phyloP scores from a whole-genome alignment of 768 basidiomycete species.

The Favolaschia claudopus region DNA sequence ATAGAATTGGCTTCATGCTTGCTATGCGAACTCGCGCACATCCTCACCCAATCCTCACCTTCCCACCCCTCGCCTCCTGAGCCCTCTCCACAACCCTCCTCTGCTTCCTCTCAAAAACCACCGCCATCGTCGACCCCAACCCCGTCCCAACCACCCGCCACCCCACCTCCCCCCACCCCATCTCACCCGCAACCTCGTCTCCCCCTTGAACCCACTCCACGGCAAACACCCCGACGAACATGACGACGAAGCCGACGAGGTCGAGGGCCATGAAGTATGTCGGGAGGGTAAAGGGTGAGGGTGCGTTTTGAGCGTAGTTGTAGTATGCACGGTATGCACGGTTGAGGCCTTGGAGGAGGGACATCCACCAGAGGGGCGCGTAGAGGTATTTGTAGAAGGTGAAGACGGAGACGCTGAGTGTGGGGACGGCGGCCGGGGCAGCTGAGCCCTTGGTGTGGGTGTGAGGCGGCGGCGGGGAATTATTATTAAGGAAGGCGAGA shows the following conservation, averaged over 20 bases:
- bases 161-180: not conserved
- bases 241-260: not conserved
- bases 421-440: not conserved
- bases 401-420: not conserved
- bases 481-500: constrained; percentile 7
- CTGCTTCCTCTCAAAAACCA: constrained; percentile 13
- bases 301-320: too few relatives aligned
- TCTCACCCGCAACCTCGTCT: not conserved
- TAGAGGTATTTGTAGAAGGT: constrained; percentile 13
- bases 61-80: not conserved
- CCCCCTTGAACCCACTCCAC: constrained; percentile 3
- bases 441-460: not conserved
- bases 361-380: constrained; percentile 11
- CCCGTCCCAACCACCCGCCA: not conserved
- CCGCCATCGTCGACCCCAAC: constrained; percentile 15
- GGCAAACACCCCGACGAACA: constrained; percentile 6
- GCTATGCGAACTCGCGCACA: too few relatives aligned
- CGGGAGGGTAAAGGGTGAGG: not conserved
- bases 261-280: constrained; percentile 18
- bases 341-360: not conserved
- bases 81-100: not conserved
- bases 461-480: not conserved
- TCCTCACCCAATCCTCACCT: not conserved
- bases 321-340: not conserved
- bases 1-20: too few relatives aligned